phyloP scores from a whole-genome alignment of 768 basidiomycete species.

The Xerocomus spinulosus region DNA sequence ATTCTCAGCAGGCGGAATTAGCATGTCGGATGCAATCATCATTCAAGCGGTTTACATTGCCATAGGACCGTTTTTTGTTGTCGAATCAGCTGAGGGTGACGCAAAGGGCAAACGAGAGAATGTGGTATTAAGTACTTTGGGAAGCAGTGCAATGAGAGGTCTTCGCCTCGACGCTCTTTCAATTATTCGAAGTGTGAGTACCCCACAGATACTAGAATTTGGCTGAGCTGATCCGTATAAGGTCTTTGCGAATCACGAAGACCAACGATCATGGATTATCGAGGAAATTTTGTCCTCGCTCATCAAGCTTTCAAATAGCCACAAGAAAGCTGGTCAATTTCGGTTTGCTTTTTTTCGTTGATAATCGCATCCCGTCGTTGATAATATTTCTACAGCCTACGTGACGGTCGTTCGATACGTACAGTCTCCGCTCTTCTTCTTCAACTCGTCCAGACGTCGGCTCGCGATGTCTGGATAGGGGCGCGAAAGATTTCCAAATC shows the following conservation, averaged over 20 bases:
- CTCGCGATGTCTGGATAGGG: constrained; percentile 77
- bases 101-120: constrained; percentile 52
- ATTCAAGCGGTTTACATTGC: constrained; percentile 91
- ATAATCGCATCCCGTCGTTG: background rate
- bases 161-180: constrained; percentile 78
- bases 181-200: constrained; percentile 77
- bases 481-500: constrained; percentile 57
- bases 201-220: background rate
- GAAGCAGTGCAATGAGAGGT: constrained; percentile 75
- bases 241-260: constrained; percentile 90
- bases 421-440: constrained; percentile 90
- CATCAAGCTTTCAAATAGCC: constrained; percentile 85
- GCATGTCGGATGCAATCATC: constrained; percentile 83
- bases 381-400: constrained; percentile 49
- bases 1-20: constrained; percentile 62
- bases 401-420: constrained; percentile 87
- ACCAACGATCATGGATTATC: constrained; percentile 95
- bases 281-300: constrained; percentile 91
- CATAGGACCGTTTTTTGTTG: constrained; percentile 91
- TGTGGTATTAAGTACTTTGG: constrained; percentile 60
- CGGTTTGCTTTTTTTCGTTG: constrained; percentile 46
- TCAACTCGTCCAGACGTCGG: constrained; percentile 95
- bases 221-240: constrained; percentile 29
- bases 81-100: constrained; percentile 59
- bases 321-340: constrained; percentile 87